Evolutionary conservation across 805 yeast genomes (phyloP).

Genomic region (Saccharomycopsis lassenensis): DNA sequence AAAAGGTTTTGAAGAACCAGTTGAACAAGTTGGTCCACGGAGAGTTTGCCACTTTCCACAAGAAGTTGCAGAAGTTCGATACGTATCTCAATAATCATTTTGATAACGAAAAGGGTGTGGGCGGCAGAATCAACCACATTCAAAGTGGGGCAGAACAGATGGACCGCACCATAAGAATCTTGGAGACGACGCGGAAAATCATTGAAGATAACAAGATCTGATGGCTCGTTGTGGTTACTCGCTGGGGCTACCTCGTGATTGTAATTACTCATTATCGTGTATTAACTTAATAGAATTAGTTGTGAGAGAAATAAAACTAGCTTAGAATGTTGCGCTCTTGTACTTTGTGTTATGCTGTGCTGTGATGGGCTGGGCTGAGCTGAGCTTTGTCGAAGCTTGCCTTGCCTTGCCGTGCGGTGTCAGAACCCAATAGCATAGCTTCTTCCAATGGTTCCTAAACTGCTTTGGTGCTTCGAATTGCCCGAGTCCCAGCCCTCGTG

Average conservation of each 20-base stretch:
- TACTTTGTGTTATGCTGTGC: not conserved
- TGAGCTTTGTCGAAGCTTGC: not conserved
- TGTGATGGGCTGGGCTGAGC: constrained; percentile 1
- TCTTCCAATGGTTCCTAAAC: constrained; percentile 6
- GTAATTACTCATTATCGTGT: not conserved
- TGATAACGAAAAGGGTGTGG: not conserved
- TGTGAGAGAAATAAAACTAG: not conserved
- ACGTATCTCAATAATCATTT: constrained; percentile 7
- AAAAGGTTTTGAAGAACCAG: constrained; percentile 9
- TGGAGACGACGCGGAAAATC: constrained; percentile 14
- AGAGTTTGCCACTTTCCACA: constrained; percentile 9
- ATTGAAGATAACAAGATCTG: constrained; percentile 2
- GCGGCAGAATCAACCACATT: constrained; percentile 9
- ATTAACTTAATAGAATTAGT: not conserved
- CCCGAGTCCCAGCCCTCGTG: constrained; percentile 24
- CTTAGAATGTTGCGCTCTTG: not conserved
- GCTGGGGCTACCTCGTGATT: not conserved
- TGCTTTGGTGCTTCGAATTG: not conserved
- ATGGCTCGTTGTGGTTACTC: not conserved
- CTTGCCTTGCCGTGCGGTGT: not conserved
- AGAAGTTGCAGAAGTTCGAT: constrained; percentile 5
- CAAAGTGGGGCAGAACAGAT: constrained; percentile 16
- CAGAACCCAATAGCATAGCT: not conserved
- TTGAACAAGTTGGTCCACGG: constrained; percentile 1
- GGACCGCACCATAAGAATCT: constrained; percentile 16